Evolutionary conservation across 31 red algal species (phyloP).

Genomic region (Asparagopsis taxiformis): DNA sequence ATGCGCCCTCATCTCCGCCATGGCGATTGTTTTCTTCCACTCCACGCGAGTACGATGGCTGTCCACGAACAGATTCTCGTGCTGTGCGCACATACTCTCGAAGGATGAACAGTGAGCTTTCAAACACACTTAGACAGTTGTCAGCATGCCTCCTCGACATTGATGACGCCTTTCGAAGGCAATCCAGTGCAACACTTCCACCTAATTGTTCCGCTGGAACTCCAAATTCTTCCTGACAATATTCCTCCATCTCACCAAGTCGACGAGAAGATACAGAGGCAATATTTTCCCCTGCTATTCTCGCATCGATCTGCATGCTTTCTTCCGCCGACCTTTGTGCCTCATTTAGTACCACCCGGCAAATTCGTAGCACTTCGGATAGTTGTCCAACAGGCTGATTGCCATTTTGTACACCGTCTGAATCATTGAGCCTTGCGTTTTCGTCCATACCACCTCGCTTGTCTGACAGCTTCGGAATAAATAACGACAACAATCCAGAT

Average conservation of each 20-base stretch:
- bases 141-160: conserved; percentile 34
- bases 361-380: conserved; percentile 52
- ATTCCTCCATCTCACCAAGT: conserved; percentile 36
- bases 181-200: conserved; percentile 21
- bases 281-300: conserved; percentile 26
- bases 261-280: conserved; percentile 35
- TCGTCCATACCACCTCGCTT: not conserved
- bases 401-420: not conserved
- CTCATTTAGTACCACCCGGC: conserved; percentile 38
- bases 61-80: conserved; percentile 35
- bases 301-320: conserved; percentile 46
- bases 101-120: conserved; percentile 63
- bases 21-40: not conserved
- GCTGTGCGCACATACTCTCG: conserved; percentile 64
- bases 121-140: conserved; percentile 48
- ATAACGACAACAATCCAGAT: conserved; percentile 26
- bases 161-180: conserved; percentile 34
- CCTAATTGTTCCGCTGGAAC: conserved; percentile 17
- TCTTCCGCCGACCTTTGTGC: conserved; percentile 39
- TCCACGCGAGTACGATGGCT: not conserved
- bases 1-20: not conserved
- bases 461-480: not conserved
- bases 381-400: conserved; percentile 5
- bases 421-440: not conserved
- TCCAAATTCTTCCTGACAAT: conserved; percentile 63